Evolutionary conservation across 202 grass and related monocot genomes (phyloP).

Genomic region (Musa balbisiana): DNA sequence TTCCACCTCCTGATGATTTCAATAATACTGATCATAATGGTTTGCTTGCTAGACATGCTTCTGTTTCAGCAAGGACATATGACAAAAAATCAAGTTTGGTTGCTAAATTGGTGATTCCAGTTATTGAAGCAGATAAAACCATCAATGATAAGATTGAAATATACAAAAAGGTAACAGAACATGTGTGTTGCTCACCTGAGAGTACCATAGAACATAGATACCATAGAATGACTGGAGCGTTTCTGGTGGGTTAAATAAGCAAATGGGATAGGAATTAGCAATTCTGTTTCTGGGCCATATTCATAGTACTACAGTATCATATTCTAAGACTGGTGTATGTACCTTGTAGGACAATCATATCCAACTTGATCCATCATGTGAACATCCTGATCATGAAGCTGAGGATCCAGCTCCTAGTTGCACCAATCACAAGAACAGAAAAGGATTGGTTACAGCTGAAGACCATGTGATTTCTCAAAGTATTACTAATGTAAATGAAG

Average conservation of each 20-base stretch:
- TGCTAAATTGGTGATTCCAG: slow-evolving; percentile 16
- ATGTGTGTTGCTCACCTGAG: slow-evolving; percentile 8
- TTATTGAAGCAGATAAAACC: slow-evolving; percentile 28
- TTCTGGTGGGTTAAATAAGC: neutral
- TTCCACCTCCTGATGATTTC: neutral
- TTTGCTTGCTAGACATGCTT: slow-evolving; percentile 17
- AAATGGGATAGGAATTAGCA: neutral
- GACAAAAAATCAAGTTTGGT: slow-evolving; percentile 12
- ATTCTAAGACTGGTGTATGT: neutral
- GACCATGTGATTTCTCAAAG: neutral
- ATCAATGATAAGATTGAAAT: slow-evolving; percentile 7
- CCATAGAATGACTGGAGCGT: neutral
- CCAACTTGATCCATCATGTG: neutral
- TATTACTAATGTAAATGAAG: slow-evolving; percentile 2
- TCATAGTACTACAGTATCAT: neutral
- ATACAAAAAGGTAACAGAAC: slow-evolving; percentile 19
- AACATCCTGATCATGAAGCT: neutral
- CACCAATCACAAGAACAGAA: slow-evolving; percentile 15
- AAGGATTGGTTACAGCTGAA: slow-evolving; percentile 7
- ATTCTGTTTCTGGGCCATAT: neutral
- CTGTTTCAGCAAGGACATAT: slow-evolving; percentile 5
- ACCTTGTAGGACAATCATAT: neutral
- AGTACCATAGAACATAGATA: slow-evolving; percentile 19
- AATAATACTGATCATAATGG: slow-evolving; percentile 19
- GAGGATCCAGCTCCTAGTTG: slow-evolving; percentile 25